These are phyloP conservation scores for Cyberlindnera euphorbiiphila DNA, from an alignment of 805 yeast species.

Conservation along the genomic window DNA sequence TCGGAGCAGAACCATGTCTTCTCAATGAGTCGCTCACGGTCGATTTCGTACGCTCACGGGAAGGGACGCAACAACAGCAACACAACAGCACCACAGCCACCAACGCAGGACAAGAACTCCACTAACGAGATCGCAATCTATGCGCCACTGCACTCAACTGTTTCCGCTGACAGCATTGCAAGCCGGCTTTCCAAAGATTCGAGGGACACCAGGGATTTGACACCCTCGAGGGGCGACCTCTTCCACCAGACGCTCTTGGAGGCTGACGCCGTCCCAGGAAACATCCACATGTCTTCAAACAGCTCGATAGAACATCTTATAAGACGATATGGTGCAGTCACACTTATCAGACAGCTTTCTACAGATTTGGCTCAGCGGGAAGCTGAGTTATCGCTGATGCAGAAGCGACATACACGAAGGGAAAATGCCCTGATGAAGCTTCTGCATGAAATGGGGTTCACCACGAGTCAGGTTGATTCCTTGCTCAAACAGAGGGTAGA, in stretches of 20 bases:
- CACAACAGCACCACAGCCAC: background rate
- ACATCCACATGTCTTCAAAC: slow-evolving; percentile 31
- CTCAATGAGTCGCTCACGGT: slow-evolving; percentile 13
- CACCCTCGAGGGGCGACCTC: slow-evolving; percentile 4
- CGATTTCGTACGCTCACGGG: slow-evolving; percentile 16
- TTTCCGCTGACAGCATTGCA: slow-evolving; percentile 14
- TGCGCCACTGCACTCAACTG: slow-evolving; percentile 18
- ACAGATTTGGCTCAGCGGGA: slow-evolving; percentile 45
- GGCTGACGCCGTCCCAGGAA: slow-evolving; percentile 30
- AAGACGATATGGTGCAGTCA: slow-evolving; percentile 31
- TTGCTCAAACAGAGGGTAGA: slow-evolving; percentile 24
- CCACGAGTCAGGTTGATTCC: slow-evolving; percentile 35
- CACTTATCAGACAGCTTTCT: slow-evolving; percentile 44
- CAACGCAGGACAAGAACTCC: background rate
- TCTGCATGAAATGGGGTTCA: slow-evolving; percentile 35
- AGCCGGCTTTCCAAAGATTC: too few relatives aligned
- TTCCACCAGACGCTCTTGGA: slow-evolving; percentile 12
- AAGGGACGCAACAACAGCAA: slow-evolving; percentile 5
- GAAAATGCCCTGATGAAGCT: slow-evolving; percentile 34
- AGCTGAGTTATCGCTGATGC: slow-evolving; percentile 38
- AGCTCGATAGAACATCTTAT: slow-evolving; percentile 31
- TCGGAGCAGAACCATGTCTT: slow-evolving; percentile 1
- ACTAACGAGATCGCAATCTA: slow-evolving; percentile 3
- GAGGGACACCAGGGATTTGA: too few relatives aligned
- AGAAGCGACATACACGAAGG: slow-evolving; percentile 31